Evolutionary conservation across 169 alveolate species (phyloP).

Genomic region (Plasmodium coatneyi): DNA sequence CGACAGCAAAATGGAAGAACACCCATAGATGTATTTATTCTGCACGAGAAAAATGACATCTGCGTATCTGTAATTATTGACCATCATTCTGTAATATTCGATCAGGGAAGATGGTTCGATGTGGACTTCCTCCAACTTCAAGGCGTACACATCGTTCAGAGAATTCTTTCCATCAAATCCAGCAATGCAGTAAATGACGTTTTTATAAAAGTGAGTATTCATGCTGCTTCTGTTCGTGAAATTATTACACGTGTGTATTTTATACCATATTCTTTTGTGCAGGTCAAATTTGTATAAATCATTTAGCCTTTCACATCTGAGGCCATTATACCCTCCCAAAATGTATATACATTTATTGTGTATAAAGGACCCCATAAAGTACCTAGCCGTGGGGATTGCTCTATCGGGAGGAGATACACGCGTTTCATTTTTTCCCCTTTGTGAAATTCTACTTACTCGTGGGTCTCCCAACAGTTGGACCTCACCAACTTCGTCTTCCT

Average conservation of each 20-base stretch:
- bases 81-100: slow-evolving; percentile 3
- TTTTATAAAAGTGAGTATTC: slow-evolving; percentile 35
- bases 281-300: slow-evolving; percentile 43
- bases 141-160: slow-evolving; percentile 33
- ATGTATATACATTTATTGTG: slow-evolving; percentile 20
- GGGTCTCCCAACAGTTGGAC: neutral
- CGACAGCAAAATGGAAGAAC: slow-evolving; percentile 22
- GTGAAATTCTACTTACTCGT: neutral
- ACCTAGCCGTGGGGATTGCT: slow-evolving; percentile 22
- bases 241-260: slow-evolving; percentile 15
- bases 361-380: slow-evolving; percentile 29
- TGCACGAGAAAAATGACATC: slow-evolving; percentile 28
- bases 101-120: slow-evolving; percentile 11
- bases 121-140: slow-evolving; percentile 24
- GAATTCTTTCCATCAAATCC: slow-evolving; percentile 29
- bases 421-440: neutral
- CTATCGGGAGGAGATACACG: neutral
- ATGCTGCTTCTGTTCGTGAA: slow-evolving; percentile 16
- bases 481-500: neutral
- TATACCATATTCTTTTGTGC: slow-evolving; percentile 25
- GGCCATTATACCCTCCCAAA: slow-evolving; percentile 36
- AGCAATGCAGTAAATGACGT: slow-evolving; percentile 35
- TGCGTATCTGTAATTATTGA: slow-evolving; percentile 9
- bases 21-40: slow-evolving; percentile 19
- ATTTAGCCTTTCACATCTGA: neutral